Evolutionary conservation across 208 protist genomes (phyloP), one percentile per base, ranked within the genome.

Genomic region (Blechomonas ayalai): DNA sequence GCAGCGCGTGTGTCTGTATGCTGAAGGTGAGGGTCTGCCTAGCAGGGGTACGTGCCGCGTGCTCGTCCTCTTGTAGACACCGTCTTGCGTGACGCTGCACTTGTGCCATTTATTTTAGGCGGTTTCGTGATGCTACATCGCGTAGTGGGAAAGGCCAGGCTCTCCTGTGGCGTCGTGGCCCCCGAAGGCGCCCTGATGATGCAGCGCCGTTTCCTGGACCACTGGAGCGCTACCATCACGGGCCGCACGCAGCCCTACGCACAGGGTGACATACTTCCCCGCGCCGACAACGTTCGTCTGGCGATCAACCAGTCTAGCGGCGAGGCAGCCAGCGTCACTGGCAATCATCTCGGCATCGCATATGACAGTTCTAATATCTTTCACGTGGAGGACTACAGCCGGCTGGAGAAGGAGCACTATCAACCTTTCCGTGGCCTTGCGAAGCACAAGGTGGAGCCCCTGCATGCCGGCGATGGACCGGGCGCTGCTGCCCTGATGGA

Each of bases 321-420:
- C 20, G 71, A 49, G 6, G 86, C 76, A 8, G 82, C 79, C 13
- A 59, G 52, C 18, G 55, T 90, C 36, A 91, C 82, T 8, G 86
- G 86, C 31, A 90, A 82, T 59, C 66, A 68, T 3, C 42, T 52
- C 31, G 59, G 61, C 42, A 71, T 91, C 58, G 77, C 80, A 20
- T 94, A 94, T 64, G 73, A 89, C 46, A 59, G 58, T 32, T 57
- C 44, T 18, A 88, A 77, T 51, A 89, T 91, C 36, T 90, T 91
- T 56, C 62, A 53, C 47, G 77, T 68, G n/a, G 59, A 65, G 36
- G 76, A 33, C 15, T 82, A 74, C 44, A 84, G 73, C 16, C 15
- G 41, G 34, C 13, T 80, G 16, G 86, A 91, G 61, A 73, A 73
- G 43, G 71, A 74, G 28, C 76, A 94, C 61, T 85, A 86, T 54